These are phyloP conservation scores for Spinellus fusiger DNA, from an alignment of 192 early-diverging fungal genomes.

Conservation along the genomic window DNA sequence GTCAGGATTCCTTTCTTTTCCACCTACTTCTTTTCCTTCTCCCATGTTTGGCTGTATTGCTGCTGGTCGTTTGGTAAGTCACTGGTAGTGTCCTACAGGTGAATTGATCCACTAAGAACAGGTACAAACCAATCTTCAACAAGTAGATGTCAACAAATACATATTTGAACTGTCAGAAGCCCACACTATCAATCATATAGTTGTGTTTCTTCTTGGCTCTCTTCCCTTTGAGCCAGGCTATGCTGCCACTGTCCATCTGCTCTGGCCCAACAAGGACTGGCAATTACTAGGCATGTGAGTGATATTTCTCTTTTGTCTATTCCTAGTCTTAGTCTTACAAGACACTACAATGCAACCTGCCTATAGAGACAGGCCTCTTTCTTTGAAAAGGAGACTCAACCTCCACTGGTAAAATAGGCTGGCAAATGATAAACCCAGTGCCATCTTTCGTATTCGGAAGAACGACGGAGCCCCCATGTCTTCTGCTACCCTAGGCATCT, in stretches of 20 bases:
- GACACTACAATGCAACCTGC: neutral
- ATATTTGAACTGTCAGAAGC: conserved; percentile 87
- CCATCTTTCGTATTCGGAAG: conserved; percentile 61
- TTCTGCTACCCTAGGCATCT: conserved; percentile 81
- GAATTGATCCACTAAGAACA: conserved; percentile 19
- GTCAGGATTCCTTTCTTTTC: no score
- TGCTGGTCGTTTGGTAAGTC: conserved; percentile 10
- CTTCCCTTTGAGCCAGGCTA: conserved; percentile 83
- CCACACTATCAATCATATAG: conserved; percentile 86
- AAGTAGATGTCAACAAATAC: conserved; percentile 83
- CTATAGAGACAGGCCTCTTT: neutral
- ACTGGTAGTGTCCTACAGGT: neutral
- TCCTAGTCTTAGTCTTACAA: no score
- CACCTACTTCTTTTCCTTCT: neutral
- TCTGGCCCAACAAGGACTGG: conserved; percentile 82
- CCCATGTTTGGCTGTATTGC: conserved; percentile 17
- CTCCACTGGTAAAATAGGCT: conserved; percentile 33
- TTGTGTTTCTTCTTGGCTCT: conserved; percentile 86
- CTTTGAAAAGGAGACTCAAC: neutral
- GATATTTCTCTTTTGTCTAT: no score
- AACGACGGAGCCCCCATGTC: conserved; percentile 10
- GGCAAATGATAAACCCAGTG: conserved; percentile 81
- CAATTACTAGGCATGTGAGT: conserved; percentile 66
- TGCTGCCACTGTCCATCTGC: conserved; percentile 90
- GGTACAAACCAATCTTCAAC: conserved; percentile 89